Conservation (phyloP, 768 basidiomycete genomes). For the Zangia roseola region DNA sequence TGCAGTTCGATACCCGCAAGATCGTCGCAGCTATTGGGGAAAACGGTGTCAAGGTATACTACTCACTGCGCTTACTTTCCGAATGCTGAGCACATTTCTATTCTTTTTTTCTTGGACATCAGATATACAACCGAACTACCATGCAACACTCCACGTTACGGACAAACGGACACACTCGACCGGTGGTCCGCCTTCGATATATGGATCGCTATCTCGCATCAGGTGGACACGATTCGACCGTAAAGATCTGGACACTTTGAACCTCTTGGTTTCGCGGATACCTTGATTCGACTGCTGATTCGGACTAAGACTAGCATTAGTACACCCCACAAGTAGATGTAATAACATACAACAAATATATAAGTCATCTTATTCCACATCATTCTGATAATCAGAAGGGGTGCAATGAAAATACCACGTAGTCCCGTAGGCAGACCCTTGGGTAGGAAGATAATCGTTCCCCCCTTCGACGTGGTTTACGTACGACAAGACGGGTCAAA, state of each 20-base stretch:
- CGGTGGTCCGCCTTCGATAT: slow-evolving; percentile 85
- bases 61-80: neutral
- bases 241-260: slow-evolving; percentile 95
- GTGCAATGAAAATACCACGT: too few relatives aligned
- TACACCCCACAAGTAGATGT: slow-evolving; percentile 23
- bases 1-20: slow-evolving; percentile 95
- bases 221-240: slow-evolving; percentile 80
- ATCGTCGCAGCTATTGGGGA: slow-evolving; percentile 91
- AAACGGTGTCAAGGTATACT: slow-evolving; percentile 81
- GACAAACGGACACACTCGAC: slow-evolving; percentile 92
- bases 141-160: slow-evolving; percentile 81
- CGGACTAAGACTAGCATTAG: slow-evolving; percentile 19
- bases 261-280: slow-evolving; percentile 12
- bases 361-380: slow-evolving; percentile 7
- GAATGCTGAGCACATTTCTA: neutral
- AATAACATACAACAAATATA: slow-evolving; percentile 29
- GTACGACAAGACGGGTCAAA: too few relatives aligned
- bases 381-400: too few relatives aligned
- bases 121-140: slow-evolving; percentile 95
- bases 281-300: slow-evolving; percentile 12
- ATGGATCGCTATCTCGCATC: slow-evolving; percentile 95
- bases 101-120: neutral
- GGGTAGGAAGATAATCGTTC: too few relatives aligned
- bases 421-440: too few relatives aligned
- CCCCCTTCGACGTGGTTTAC: too few relatives aligned